phyloP scores from a whole-genome alignment of 1,284 basidiomycete genomes.

The Trichosporon ovoides region DNA sequence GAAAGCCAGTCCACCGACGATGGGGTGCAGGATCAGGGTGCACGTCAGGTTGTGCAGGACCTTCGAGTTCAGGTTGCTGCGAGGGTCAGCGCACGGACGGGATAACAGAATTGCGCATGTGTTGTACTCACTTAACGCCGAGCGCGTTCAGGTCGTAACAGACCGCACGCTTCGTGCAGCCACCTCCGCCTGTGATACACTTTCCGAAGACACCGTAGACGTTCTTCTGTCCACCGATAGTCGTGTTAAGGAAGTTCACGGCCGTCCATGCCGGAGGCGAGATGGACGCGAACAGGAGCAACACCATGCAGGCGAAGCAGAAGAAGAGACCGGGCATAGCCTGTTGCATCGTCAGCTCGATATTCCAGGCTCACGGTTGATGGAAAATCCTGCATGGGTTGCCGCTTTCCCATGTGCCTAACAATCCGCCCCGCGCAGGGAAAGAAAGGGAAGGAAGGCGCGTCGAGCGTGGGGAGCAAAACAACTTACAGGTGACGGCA shows the following conservation, averaged over 20 bases:
- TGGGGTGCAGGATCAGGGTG: conserved; percentile 68
- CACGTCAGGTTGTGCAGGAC: conserved; percentile 65
- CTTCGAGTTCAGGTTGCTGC: conserved; percentile 50
- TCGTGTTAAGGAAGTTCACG: conserved; percentile 63
- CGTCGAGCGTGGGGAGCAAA: too few species aligned
- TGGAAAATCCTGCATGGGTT: too few species aligned
- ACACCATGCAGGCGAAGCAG: conserved; percentile 27
- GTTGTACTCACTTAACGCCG: conserved; percentile 27
- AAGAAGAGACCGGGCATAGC: conserved; percentile 36
- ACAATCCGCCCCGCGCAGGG: too few species aligned
- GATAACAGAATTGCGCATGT: too few species aligned
- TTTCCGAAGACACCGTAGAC: conserved; percentile 72
- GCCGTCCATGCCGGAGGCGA: conserved; percentile 66
- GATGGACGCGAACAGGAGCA: conserved; percentile 46
- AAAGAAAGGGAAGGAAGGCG: too few species aligned
- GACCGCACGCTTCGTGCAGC: conserved; percentile 27
- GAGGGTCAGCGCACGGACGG: background rate
- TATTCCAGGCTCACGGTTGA: background rate
- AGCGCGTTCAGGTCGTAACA: conserved; percentile 37
- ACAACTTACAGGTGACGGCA: too few species aligned
- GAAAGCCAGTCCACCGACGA: conserved; percentile 65
- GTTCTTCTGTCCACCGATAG: conserved; percentile 42
- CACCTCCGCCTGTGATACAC: conserved; percentile 58
- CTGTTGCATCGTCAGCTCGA: background rate
- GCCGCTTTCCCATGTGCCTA: too few species aligned